These are phyloP conservation scores for Beauveria caledonica DNA, from an alignment of 2,329 filamentous ascomycete genomes.

Conservation along the genomic window DNA sequence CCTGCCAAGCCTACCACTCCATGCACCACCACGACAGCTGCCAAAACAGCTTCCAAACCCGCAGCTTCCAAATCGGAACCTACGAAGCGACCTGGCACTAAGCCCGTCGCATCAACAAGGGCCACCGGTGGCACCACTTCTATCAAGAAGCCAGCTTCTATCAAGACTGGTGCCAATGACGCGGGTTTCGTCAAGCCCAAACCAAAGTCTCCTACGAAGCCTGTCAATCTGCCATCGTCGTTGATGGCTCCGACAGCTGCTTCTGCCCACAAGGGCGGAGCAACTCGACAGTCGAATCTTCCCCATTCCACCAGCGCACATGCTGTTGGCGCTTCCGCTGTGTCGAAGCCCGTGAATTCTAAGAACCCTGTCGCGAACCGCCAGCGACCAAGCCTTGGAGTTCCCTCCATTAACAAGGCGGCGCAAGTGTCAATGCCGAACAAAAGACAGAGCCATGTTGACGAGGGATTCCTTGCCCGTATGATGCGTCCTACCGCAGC, in stretches of 20 bases:
- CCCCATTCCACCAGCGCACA: conserved; percentile 22
- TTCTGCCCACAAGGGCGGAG: conserved; percentile 51
- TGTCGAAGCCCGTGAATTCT: conserved; percentile 31
- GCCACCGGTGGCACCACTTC: conserved; percentile 24
- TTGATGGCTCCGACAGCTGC: conserved; percentile 63
- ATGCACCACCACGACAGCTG: conserved; percentile 18
- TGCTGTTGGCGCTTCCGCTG: conserved; percentile 28
- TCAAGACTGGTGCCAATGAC: conserved; percentile 30
- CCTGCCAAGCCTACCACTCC: conserved; percentile 10
- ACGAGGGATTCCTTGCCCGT: conserved; percentile 66
- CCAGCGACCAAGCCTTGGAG: conserved; percentile 46
- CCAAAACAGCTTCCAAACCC: conserved; percentile 19
- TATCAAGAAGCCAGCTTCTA: conserved; percentile 35
- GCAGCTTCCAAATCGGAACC: conserved; percentile 19
- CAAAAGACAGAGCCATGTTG: conserved; percentile 47
- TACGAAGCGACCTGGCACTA: conserved; percentile 19
- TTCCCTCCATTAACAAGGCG: conserved; percentile 45
- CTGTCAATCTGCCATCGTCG: conserved; percentile 57
- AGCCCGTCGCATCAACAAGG: conserved; percentile 19
- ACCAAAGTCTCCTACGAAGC: conserved; percentile 60
- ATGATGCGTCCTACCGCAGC: conserved; percentile 73
- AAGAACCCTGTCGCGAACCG: conserved; percentile 38
- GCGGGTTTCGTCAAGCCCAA: conserved; percentile 49
- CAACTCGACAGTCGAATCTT: conserved; percentile 24
- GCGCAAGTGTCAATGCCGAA: conserved; percentile 34